Evolutionary conservation across 768 basidiomycete species (phyloP), one percentile per base, ranked within the genome.

Genomic region (Mycena indigotica): DNA sequence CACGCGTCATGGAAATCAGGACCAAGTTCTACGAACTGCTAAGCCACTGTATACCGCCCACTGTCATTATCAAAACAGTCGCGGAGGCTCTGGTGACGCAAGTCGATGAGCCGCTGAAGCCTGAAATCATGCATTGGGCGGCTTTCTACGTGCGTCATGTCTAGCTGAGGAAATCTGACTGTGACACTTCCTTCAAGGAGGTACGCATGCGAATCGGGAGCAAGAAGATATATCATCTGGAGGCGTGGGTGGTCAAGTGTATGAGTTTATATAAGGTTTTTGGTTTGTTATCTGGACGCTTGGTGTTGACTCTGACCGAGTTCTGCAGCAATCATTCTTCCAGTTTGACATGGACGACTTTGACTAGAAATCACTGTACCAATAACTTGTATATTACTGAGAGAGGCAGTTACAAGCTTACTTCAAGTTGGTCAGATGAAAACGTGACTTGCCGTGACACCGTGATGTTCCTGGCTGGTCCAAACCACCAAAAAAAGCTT

Each of bases 101-200:
- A 58, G 91, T 96, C 3, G 95, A 98, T 70, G 95, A 98, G 69
- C 80, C 80, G 50, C 70, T 99, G 56, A 97, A 95, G 74, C 85
- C 89, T 0, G 94, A 98, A 65, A 87, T 98, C 65, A 91, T 98
- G 80, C 94, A 97, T 69, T 98, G 95, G 95, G 93, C 96, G 3
- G 94, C 97, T 23, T 89, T 96, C 69, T 98, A 98, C 71, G 94
- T 94, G 67, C 60, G 91, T 74, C 23, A 19, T 26, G 4, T 17
- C 45, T 21, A 49, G 38, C 25, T 19, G 45, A 44, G 25, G 39
- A 21, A 16, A 10, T 23, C 44, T 32, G 4, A 41, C 52, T 51
- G 5, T n/a, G n/a, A n/a, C n/a, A n/a, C n/a, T n/a, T n/a, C n/a
- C 28, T 30, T 29, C 3, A 19, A 97, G 93, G 95, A 99, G 76